Base-by-base conservation (phyloP, 768 basidiomycete species). In the Kwoniella sp. region DNA sequence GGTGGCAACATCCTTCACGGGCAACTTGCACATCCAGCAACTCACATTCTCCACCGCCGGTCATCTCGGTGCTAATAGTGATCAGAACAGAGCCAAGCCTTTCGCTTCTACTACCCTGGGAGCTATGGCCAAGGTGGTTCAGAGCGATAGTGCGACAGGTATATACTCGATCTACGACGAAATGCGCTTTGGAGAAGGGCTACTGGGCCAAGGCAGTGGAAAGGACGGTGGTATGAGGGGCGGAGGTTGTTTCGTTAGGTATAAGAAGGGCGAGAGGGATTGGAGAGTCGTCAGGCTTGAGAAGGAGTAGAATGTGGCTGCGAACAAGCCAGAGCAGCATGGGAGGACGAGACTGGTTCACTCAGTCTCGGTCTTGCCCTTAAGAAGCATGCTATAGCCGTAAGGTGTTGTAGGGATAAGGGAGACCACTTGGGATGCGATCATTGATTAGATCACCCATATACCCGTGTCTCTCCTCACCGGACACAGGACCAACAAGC, bases 271-370 rank as follows among this genome's bases (percentile, higher is more conserved):
- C 22, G 52, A 38, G 22, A 55, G 45, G 20, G 65, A 66, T 48
- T 66, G 65, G 65, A 66, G 65, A 29, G 22, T 66, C 1, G 38
- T 56, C 15, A 59, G 54, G 38, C 59, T 66, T 34, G 58, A 66
- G 20, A 60, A 25, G 58, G 59, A 63, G 38, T 60, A 37, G 29
- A 37, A 13, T 37, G n/a, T n/a, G n/a, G n/a, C n/a, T n/a, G n/a
- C n/a, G n/a, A n/a, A n/a, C n/a, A n/a, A n/a, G n/a, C n/a, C n/a
- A n/a, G n/a, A n/a, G n/a, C n/a, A n/a, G n/a, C n/a, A n/a, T n/a
- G n/a, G n/a, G n/a, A n/a, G n/a, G n/a, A n/a, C n/a, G n/a, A n/a
- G n/a, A n/a, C n/a, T n/a, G n/a, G n/a, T n/a, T n/a, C n/a, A n/a
- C n/a, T n/a, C n/a, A n/a, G n/a, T n/a, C n/a, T n/a, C n/a, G n/a